A percentile compares a stretch with the other conserved stretches of the same genome.
Evolutionary conservation across 331 rosid species (phyloP).

Genomic region (Quercus phellos): DNA sequence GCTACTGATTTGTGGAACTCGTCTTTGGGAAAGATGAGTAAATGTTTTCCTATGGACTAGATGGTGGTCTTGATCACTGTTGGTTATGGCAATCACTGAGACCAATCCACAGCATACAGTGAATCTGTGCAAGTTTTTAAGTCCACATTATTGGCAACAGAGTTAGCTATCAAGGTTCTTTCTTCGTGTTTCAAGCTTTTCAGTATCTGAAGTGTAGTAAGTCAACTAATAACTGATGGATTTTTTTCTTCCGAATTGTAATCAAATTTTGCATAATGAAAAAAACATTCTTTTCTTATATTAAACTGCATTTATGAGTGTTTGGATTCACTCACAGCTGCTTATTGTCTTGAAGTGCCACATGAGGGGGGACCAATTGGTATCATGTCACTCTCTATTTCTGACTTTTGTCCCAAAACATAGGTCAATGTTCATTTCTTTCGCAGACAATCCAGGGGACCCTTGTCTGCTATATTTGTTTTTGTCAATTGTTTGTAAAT

Average conservation of each 20-base stretch:
- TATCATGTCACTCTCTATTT: slow-evolving; percentile 63
- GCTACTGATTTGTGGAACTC: too few species aligned
- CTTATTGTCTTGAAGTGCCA: slow-evolving; percentile 51
- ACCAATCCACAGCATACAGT: too few species aligned
- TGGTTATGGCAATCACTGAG: too few species aligned
- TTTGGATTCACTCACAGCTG: slow-evolving; percentile 56
- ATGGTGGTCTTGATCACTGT: too few species aligned
- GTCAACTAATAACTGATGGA: too few species aligned
- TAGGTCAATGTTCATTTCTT: slow-evolving; percentile 53
- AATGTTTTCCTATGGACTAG: too few species aligned
- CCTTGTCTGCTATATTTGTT: slow-evolving; percentile 53
- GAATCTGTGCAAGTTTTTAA: neutral
- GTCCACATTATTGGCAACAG: neutral
- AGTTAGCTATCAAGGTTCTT: neutral
- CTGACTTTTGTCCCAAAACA: slow-evolving; percentile 59
- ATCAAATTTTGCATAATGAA: slow-evolving; percentile 23
- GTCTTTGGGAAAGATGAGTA: too few species aligned
- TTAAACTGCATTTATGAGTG: slow-evolving; percentile 50
- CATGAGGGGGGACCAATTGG: slow-evolving; percentile 80
- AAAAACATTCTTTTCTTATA: slow-evolving; percentile 47
- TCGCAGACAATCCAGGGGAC: slow-evolving; percentile 63
- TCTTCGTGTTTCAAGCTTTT: neutral
- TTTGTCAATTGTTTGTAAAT: slow-evolving; percentile 18
- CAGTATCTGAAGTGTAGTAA: too few species aligned
- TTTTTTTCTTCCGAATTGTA: neutral